Evolutionary conservation across 352 stramenopile genomes (phyloP).

Genomic region (Pythium guiyangense): DNA sequence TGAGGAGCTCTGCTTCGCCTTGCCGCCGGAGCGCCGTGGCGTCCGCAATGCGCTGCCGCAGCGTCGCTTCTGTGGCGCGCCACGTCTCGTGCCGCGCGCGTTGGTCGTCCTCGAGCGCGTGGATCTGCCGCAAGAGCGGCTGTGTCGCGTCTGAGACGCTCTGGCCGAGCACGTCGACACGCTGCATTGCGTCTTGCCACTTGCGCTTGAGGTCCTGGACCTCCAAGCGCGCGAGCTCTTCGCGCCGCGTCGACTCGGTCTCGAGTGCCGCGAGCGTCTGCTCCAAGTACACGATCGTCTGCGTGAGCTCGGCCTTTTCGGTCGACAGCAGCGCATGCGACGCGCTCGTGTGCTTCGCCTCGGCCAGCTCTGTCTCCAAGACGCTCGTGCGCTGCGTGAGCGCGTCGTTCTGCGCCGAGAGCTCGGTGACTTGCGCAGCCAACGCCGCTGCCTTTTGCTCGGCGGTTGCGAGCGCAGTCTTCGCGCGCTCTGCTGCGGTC

Average conservation of each 20-base stretch:
- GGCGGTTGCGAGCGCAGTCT: conserved; percentile 24
- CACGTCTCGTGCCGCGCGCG: conserved; percentile 50
- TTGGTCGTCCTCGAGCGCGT: conserved; percentile 63
- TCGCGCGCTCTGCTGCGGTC: conserved; percentile 15
- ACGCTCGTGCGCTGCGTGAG: conserved; percentile 26
- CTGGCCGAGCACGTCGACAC: conserved; percentile 63
- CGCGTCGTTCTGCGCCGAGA: conserved; percentile 23
- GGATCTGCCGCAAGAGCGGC: conserved; percentile 70
- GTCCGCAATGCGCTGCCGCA: conserved; percentile 42
- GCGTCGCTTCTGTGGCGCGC: conserved; percentile 39
- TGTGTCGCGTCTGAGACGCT: conserved; percentile 70
- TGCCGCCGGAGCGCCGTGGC: conserved; percentile 22
- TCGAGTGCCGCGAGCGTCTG: conserved; percentile 53
- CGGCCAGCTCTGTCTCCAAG: conserved; percentile 32
- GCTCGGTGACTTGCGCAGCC: conserved; percentile 15
- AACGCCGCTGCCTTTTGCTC: conserved; percentile 21
- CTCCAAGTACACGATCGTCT: conserved; percentile 58
- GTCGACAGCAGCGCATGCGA: conserved; percentile 45
- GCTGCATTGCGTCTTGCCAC: conserved; percentile 67
- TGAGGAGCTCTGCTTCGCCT: conserved; percentile 38
- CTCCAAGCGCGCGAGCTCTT: conserved; percentile 54
- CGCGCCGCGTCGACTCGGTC: conserved; percentile 41
- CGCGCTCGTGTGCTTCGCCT: conserved; percentile 33
- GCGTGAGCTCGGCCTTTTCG: conserved; percentile 53
- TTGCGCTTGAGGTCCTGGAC: conserved; percentile 66